A percentile compares a stretch with the other conserved stretches of the same genome.
These are phyloP conservation scores for Ascochyta clinopodiicola DNA, from an alignment of 2,329 filamentous ascomycete genomes.

Conservation along the genomic window DNA sequence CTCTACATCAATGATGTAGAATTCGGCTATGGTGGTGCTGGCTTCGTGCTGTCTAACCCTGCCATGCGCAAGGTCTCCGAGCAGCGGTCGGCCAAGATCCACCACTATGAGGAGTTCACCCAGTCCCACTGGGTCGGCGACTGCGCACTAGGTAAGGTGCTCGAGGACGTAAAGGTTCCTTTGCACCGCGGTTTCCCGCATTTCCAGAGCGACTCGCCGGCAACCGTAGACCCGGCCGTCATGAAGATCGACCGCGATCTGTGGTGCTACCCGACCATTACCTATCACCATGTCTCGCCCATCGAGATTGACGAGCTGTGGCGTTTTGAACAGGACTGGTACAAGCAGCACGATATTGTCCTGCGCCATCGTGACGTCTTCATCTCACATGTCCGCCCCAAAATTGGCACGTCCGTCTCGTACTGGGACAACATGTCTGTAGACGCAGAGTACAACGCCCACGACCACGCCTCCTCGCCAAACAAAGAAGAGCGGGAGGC, in stretches of 20 bases:
- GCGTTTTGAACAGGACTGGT: constrained; percentile 50
- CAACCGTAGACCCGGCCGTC: constrained; percentile 48
- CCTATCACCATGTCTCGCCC: constrained; percentile 49
- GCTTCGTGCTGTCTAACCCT: constrained; percentile 52
- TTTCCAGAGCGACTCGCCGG: constrained; percentile 54
- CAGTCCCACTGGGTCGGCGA: constrained; percentile 49
- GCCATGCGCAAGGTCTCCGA: constrained; percentile 48
- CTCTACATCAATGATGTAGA: constrained; percentile 53
- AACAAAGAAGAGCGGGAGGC: constrained; percentile 40
- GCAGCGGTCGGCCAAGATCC: constrained; percentile 37
- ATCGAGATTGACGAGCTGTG: constrained; percentile 48
- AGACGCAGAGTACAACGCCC: constrained; percentile 46
- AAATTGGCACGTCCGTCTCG: constrained; percentile 29
- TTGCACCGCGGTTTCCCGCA: constrained; percentile 52
- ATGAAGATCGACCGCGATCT: constrained; percentile 46
- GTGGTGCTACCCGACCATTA: constrained; percentile 54
- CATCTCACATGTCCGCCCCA: constrained; percentile 41
- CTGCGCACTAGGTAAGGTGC: constrained; percentile 46
- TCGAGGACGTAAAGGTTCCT: constrained; percentile 45
- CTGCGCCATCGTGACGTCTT: constrained; percentile 49
- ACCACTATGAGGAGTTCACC: constrained; percentile 47
- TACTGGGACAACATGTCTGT: constrained; percentile 49
- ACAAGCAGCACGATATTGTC: constrained; percentile 41
- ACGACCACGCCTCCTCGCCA: constrained; percentile 31
- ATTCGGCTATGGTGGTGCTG: constrained; percentile 56